Conservation (phyloP, 179 eudicot species). For the Actinidia polygama region DNA sequence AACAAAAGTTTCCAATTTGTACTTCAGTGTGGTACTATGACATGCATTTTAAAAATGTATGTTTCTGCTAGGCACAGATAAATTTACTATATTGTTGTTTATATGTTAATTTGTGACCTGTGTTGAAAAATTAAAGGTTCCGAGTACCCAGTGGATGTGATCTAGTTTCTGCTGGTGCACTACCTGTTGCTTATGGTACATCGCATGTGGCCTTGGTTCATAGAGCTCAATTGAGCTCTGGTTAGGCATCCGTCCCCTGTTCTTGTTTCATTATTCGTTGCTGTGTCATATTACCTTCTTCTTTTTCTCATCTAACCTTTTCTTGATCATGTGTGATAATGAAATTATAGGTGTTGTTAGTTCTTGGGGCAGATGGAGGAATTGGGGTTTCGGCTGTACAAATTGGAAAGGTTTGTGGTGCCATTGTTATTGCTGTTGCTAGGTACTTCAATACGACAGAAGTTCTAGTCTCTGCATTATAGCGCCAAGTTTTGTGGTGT, state of each 20-base stretch:
- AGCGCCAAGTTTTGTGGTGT: not conserved
- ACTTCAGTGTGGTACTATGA: not conserved
- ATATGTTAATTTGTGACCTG: not conserved
- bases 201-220: slow-evolving; percentile 92
- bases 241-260: slow-evolving; percentile 56
- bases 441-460: slow-evolving; percentile 47
- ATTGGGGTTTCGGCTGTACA: slow-evolving; percentile 96
- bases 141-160: slow-evolving; percentile 91
- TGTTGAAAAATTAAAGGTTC: slow-evolving; percentile 46
- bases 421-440: slow-evolving; percentile 88
- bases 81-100: not conserved
- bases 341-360: slow-evolving; percentile 73
- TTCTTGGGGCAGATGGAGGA: slow-evolving; percentile 99
- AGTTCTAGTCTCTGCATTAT: not conserved
- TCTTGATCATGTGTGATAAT: not conserved
- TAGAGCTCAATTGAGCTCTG: slow-evolving; percentile 75
- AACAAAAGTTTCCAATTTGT: not conserved
- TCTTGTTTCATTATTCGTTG: not conserved
- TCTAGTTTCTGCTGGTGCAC: slow-evolving; percentile 81
- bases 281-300: not conserved
- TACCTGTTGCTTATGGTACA: slow-evolving; percentile 96
- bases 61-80: not conserved
- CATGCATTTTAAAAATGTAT: not conserved
- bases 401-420: slow-evolving; percentile 90
- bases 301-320: not conserved